Percentiles rank a stretch among this genome's conserved stretches.
phyloP scores from a whole-genome alignment of 169 alveolate genomes.

The Besnoitia besnoiti region DNA sequence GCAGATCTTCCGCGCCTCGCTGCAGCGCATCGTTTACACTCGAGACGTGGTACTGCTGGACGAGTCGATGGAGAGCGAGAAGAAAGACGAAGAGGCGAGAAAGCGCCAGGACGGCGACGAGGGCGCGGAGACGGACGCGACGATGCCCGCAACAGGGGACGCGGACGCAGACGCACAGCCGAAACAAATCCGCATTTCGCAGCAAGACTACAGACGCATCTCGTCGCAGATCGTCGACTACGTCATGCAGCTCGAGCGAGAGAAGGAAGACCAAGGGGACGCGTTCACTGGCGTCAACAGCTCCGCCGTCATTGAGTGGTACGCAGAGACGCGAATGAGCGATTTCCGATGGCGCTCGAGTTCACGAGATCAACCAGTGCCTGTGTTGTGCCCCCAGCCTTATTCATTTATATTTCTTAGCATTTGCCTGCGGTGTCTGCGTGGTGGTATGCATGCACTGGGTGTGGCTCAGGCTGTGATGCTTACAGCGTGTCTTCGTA shows the following conservation, averaged over 20 bases:
- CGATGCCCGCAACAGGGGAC: not conserved
- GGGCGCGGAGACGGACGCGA: slow-evolving; percentile 36
- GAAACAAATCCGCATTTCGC: slow-evolving; percentile 38
- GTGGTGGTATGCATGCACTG: too few relatives aligned
- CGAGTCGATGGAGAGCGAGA: not conserved
- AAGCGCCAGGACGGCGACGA: not conserved
- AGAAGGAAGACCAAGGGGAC: not conserved
- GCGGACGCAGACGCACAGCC: not conserved
- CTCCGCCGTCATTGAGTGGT: slow-evolving; percentile 52
- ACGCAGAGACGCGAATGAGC: too few relatives aligned
- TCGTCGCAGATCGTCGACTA: slow-evolving; percentile 45
- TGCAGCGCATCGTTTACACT: slow-evolving; percentile 56
- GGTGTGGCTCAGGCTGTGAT: too few relatives aligned
- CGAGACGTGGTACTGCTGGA: slow-evolving; percentile 12
- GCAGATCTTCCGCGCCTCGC: slow-evolving; percentile 51
- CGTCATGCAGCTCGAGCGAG: slow-evolving; percentile 28
- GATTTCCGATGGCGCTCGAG: too few relatives aligned
- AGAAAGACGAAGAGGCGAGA: not conserved
- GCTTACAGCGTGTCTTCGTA: too few relatives aligned
- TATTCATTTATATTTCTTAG: too few relatives aligned
- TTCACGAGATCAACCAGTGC: not conserved
- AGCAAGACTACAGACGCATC: slow-evolving; percentile 45
- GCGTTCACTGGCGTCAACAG: slow-evolving; percentile 42
- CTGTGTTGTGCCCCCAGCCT: not conserved
- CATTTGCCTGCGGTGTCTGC: too few relatives aligned